Evolutionary conservation across 1,284 basidiomycete species (phyloP), one percentile per base, ranked within the genome.

Genomic region (Stereum hirsutum): DNA sequence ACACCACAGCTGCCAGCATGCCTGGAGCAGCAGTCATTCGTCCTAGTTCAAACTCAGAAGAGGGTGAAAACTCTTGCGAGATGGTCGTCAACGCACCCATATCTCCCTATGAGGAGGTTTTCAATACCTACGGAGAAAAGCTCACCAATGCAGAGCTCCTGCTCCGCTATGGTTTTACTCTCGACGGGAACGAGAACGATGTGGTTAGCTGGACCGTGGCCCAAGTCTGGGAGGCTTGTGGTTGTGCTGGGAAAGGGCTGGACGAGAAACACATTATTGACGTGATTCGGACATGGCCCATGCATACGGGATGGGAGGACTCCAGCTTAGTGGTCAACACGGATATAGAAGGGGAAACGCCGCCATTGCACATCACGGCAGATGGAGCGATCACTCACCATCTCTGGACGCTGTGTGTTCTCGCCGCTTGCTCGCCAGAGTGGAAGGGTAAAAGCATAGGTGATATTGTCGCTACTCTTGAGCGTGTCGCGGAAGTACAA

Each of bases 91-190:
- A 80, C 52, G 57, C 63, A 12, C 52, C 63, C 23, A 68, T 89
- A 34, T 58, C 64, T 3, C 63, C 74, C 0, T 64, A 64, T 17
- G 65, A 68, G 10, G 83, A 95, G 56, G 70, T 93, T 5, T 91
- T 79, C 71, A 96, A 95, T 61, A 86, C 84, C 2, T 96, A 95
- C 59, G 91, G 90, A 26, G 73, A 75, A 45, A 63, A 60, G 3
- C 66, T 89, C n/a, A 68, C 68, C 8, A 89, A 89, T 57, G 78
- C 82, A 0, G 65, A 81, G 46, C 68, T 91, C 10, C 65, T 90
- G 26, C 68, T 69, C 24, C 79, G 78, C 45, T 92, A 90, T 63
- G 89, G 88, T 0, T 92, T 91, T 57, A 57, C 70, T 23, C 65
- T 83, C 15, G 78, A 81, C 34, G 72, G 63, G 5, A 81, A 81